Conservation (phyloP, 176 grass and related monocot species). For the Avena atlantica region DNA sequence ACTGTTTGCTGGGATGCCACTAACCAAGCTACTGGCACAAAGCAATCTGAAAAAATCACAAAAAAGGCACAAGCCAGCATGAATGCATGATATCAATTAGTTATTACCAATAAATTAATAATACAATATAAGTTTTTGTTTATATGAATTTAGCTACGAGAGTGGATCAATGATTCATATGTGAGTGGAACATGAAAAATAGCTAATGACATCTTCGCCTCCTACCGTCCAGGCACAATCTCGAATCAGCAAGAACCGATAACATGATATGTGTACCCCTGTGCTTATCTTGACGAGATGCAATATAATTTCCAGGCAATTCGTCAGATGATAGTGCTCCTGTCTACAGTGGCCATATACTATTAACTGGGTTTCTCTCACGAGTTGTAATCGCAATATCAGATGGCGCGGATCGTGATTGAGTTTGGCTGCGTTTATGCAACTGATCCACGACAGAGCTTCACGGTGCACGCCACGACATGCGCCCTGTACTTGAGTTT, state of each 20-base stretch:
- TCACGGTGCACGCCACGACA: slow-evolving; percentile 54
- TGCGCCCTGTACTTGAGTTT: slow-evolving; percentile 62
- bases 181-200: slow-evolving; percentile 13
- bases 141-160: slow-evolving; percentile 14
- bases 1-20: too few relatives aligned
- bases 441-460: slow-evolving; percentile 38
- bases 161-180: neutral
- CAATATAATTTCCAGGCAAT: neutral
- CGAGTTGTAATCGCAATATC: too few relatives aligned
- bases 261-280: neutral
- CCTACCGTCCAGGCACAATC: neutral
- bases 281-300: neutral
- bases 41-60: too few relatives aligned
- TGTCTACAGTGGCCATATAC: too few relatives aligned
- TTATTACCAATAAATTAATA: slow-evolving; percentile 13
- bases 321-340: neutral
- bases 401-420: too few relatives aligned
- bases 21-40: too few relatives aligned
- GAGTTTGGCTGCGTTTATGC: neutral
- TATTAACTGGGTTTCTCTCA: too few relatives aligned
- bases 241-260: too few relatives aligned
- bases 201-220: neutral
- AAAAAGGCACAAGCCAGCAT: slow-evolving; percentile 22
- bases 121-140: slow-evolving; percentile 24
- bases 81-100: neutral